Percentiles rank a stretch among this genome's conserved stretches.
Conservation (phyloP, 2,329 filamentous ascomycete species). For the Macroventuria anomochaeta region DNA sequence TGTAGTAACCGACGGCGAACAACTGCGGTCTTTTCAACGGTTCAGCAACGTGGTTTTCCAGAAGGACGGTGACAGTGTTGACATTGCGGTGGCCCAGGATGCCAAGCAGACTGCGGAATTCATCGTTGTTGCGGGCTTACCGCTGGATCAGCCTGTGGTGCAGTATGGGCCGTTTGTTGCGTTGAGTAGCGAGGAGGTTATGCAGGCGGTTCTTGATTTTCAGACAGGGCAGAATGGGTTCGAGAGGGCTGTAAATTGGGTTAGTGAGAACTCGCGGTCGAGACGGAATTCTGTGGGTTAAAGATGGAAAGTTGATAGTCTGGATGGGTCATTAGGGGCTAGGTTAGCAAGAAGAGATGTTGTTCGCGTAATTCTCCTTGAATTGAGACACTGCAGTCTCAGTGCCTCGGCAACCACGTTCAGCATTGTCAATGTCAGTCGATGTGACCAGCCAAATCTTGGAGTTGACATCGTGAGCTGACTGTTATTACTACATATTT, state of each 20-base stretch:
- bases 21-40: conserved; percentile 50
- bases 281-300: not conserved
- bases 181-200: conserved; percentile 34
- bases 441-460: no score
- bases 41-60: conserved; percentile 90
- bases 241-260: conserved; percentile 74
- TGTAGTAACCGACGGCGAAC: conserved; percentile 52
- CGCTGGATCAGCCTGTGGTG: conserved; percentile 41
- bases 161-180: conserved; percentile 46
- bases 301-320: no score
- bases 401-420: no score
- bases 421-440: no score
- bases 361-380: no score
- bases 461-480: no score
- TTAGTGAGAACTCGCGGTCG: conserved; percentile 61
- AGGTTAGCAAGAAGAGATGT: no score
- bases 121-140: conserved; percentile 77
- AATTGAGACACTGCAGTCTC: no score
- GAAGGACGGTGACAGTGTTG: conserved; percentile 74
- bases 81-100: conserved; percentile 69
- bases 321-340: no score
- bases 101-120: conserved; percentile 63
- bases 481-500: no score
- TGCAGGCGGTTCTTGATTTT: conserved; percentile 39
- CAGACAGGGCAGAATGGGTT: conserved; percentile 37